These are phyloP conservation scores for Opeltia flavorubescens DNA, from an alignment of 495 filamentous ascomycete genomes.

Conservation along the genomic window DNA sequence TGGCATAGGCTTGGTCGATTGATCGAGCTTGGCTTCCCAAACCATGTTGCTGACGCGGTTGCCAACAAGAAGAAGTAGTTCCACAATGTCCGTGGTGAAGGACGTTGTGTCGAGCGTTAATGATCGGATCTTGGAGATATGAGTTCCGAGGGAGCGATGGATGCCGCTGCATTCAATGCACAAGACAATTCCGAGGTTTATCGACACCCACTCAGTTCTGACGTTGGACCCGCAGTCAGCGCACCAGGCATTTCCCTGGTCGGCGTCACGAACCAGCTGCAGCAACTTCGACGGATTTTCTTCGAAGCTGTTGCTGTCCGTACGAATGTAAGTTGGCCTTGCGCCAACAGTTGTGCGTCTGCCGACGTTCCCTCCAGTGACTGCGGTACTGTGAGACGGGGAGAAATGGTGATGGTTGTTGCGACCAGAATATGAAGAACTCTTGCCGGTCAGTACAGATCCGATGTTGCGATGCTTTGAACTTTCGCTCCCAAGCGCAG, in stretches of 20 bases:
- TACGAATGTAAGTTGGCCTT: slow-evolving; percentile 57
- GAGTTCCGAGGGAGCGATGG: slow-evolving; percentile 89
- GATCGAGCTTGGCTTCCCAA: slow-evolving; percentile 80
- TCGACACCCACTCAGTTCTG: slow-evolving; percentile 97
- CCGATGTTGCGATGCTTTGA: slow-evolving; percentile 69
- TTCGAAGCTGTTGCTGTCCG: slow-evolving; percentile 54
- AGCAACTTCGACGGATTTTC: slow-evolving; percentile 76
- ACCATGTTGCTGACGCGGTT: slow-evolving; percentile 94
- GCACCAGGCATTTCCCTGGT: slow-evolving; percentile 88
- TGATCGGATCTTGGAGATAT: slow-evolving; percentile 94
- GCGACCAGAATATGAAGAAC: slow-evolving; percentile 51
- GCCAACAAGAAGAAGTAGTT: slow-evolving; percentile 82
- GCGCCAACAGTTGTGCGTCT: slow-evolving; percentile 85
- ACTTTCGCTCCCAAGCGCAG: slow-evolving; percentile 29
- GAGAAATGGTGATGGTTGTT: slow-evolving; percentile 44
- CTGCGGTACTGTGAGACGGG: slow-evolving; percentile 28
- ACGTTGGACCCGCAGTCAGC: slow-evolving; percentile 84
- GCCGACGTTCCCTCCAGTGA: slow-evolving; percentile 33
- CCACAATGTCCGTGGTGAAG: slow-evolving; percentile 90
- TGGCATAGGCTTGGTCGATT: slow-evolving; percentile 50
- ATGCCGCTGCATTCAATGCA: slow-evolving; percentile 99
- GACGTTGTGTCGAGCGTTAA: slow-evolving; percentile 89
- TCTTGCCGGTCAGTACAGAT: slow-evolving; percentile 89
- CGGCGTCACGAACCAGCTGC: slow-evolving; percentile 74
- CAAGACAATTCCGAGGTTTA: slow-evolving; percentile 89